phyloP scores from a whole-genome alignment of 805 yeast genomes.

The Spathaspora girioi region DNA sequence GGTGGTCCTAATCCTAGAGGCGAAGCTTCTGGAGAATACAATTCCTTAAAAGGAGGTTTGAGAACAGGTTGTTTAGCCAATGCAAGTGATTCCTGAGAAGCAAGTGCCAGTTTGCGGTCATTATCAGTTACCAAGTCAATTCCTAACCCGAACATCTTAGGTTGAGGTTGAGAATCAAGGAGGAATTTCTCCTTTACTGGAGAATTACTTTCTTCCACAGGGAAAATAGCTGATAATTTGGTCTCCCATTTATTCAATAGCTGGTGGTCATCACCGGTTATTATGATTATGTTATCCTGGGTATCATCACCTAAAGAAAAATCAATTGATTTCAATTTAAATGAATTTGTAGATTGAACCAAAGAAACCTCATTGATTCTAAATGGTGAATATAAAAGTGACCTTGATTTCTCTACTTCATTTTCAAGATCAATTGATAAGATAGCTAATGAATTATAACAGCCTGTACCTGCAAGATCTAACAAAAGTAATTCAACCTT shows the following conservation, averaged over 20 bases:
- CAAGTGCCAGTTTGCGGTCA: constrained; percentile 1
- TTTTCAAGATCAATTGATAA: constrained; percentile 15
- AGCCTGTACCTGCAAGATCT: constrained; percentile 20
- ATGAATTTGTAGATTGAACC: constrained; percentile 9
- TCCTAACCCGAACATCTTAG: constrained; percentile 30
- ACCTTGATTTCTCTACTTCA: constrained; percentile 15
- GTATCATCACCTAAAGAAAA: constrained; percentile 13
- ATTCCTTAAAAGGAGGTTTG: neutral
- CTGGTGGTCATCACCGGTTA: constrained; percentile 12
- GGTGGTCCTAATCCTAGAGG: neutral
- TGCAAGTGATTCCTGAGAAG: neutral
- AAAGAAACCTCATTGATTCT: constrained; percentile 34
- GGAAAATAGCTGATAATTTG: constrained; percentile 31
- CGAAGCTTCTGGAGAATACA: neutral
- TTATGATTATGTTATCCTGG: constrained; percentile 9
- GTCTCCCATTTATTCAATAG: constrained; percentile 27
- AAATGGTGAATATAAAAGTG: constrained; percentile 40
- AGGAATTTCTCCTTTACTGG: constrained; percentile 18
- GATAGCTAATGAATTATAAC: constrained; percentile 36
- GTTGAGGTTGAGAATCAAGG: constrained; percentile 13
- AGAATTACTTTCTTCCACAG: constrained; percentile 22
- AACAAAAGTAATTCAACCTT: constrained; percentile 32
- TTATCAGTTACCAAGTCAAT: constrained; percentile 20
- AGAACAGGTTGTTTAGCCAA: neutral
- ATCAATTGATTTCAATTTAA: constrained; percentile 13